A percentile compares a stretch with the other conserved stretches of the same genome.
These are phyloP conservation scores for Mycena rebaudengoi DNA, from an alignment of 768 basidiomycete species.

Conservation along the genomic window DNA sequence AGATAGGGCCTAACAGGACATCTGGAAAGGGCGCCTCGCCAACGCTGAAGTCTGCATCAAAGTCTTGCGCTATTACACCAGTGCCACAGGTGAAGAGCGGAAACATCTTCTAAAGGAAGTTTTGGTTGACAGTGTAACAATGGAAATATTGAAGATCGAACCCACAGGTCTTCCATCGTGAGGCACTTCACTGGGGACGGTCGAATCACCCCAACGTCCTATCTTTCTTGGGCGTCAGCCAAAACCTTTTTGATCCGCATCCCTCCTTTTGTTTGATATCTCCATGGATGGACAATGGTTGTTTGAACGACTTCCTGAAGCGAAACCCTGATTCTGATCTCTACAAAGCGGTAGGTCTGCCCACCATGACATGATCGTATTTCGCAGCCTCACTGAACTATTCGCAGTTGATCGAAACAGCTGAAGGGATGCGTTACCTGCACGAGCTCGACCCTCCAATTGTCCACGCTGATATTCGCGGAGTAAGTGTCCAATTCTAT, in stretches of 20 bases:
- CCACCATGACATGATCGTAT: no score
- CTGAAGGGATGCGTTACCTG: neutral
- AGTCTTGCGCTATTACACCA: neutral
- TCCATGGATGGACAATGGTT: neutral
- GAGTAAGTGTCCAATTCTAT: neutral
- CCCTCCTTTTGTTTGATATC: neutral
- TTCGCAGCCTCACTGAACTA: no score
- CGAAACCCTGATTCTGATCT: neutral
- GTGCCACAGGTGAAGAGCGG: neutral
- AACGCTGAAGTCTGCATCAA: neutral
- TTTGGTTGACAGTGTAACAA: neutral
- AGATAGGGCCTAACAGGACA: no score
- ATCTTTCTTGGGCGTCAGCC: neutral
- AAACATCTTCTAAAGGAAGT: neutral
- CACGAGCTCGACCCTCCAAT: conserved; percentile 1
- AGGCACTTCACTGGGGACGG: neutral
- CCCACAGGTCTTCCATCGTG: neutral
- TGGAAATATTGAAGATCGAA: no score
- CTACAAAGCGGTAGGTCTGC: neutral
- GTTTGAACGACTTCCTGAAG: neutral
- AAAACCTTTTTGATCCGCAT: neutral
- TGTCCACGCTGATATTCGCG: conserved; percentile 16
- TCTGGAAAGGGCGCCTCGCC: neutral
- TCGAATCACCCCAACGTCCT: neutral
- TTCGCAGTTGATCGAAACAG: neutral